Percentiles rank a stretch among this genome's conserved stretches.
phyloP scores from a whole-genome alignment of 2,329 filamentous ascomycete genomes.

The Fusarium ambrosium region DNA sequence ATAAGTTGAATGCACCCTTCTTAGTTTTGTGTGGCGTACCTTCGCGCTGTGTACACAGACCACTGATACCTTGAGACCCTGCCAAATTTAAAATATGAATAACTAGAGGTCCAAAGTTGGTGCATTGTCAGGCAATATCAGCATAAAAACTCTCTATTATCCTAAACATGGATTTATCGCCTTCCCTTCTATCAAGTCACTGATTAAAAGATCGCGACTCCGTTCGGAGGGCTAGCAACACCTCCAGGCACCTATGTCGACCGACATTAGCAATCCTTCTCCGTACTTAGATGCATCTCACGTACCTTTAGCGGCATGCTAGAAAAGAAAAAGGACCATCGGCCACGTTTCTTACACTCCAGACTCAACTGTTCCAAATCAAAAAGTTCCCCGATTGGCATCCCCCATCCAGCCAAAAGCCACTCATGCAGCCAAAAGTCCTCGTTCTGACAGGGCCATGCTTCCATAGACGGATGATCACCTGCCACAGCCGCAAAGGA shows the following conservation, averaged over 20 bases:
- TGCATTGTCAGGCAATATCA: no score
- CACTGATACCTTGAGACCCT: no score
- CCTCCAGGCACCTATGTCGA: constrained; percentile 19
- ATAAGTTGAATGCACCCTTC: no score
- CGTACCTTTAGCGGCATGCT: constrained; percentile 36
- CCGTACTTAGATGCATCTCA: neutral
- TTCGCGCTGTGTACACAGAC: no score
- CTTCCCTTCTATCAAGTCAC: neutral
- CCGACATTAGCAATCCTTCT: neutral
- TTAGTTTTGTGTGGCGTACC: no score
- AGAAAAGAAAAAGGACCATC: constrained; percentile 58
- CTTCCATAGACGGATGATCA: constrained; percentile 67
- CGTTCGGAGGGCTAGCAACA: constrained; percentile 30
- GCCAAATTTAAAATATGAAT: no score
- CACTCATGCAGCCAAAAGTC: constrained; percentile 58
- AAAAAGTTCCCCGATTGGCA: constrained; percentile 65
- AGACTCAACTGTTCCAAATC: constrained; percentile 57
- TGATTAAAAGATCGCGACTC: constrained; percentile 14
- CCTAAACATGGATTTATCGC: neutral
- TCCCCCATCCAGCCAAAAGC: constrained; percentile 64
- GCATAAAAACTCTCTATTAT: neutral
- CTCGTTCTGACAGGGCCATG: constrained; percentile 56
- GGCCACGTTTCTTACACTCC: constrained; percentile 49
- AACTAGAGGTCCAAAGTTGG: no score
- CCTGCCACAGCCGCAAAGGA: constrained; percentile 68